Base-by-base conservation (phyloP, 2,329 filamentous ascomycete species). In the Coleophoma cylindrospora region DNA sequence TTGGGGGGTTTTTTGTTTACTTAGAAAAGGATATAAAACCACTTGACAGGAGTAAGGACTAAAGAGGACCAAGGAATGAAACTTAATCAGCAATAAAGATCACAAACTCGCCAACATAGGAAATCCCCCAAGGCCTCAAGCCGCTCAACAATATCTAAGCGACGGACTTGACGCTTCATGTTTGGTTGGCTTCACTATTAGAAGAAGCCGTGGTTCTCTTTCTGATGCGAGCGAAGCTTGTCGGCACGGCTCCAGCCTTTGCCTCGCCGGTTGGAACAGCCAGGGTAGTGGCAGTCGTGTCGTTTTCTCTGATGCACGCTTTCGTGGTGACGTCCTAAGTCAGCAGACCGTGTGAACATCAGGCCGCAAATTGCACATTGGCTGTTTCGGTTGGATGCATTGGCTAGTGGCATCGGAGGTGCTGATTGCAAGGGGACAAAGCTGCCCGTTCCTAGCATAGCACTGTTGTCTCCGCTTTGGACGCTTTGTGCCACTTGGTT, bases 201-300 rank as follows among this genome's bases (percentile, higher is more conserved):
- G 19, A 40, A 14, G 48, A 49, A 34, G 1, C 56, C 54, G 48
- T 57, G 56, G 45, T 50, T 55, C 45, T 58, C 19, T 33, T 44
- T 55, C 43, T 51, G 51, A 48, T 58, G 54, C 14, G 47, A 43
- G 37, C 44, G 54, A 50, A 58, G 36, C 22, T 58, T 57, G 45
- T 57, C 52, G 13, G 49, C 27, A 43, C 54, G 54, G 15, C 53
- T 52, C 15, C 56, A 58, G 11, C 56, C 54, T 10, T 57, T 54
- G 15, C 54, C 53, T 22, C 45, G 13, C 21, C 57, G 57, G 41
- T 57, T 55, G 37, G 10, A 6, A 15, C 51, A 58, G 1, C 49
- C 53, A 2, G 36, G 3, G 40, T 37, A 51, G 34, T 13, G 14
- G 43, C 54, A 58, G 32, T 57, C 48, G 38, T 54, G 37, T 32